Base-by-base conservation (phyloP, 768 basidiomycete genomes). In the Suillus discolor region DNA sequence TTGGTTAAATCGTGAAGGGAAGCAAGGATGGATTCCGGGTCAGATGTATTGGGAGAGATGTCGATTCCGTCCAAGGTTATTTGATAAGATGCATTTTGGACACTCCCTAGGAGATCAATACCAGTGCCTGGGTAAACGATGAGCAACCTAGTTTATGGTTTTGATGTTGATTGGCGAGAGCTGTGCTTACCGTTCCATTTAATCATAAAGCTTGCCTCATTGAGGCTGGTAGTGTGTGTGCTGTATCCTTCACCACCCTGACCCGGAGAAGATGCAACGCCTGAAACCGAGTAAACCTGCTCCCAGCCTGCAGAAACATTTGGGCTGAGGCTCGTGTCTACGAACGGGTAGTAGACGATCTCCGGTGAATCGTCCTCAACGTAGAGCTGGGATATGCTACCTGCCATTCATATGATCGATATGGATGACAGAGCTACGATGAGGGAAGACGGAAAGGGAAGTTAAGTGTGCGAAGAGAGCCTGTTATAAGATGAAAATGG, bases 311-410 rank as follows among this genome's bases (percentile, higher is more conserved):
- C 81, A 23, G 75, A 70, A 49, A 86, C 70, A 69, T 87, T 80
- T 1, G 84, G 75, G 60, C 81, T 74, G 47, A 83, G 78, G 64
- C 86, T 78, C 13, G 83, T 84, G 74, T 90, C 88, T 51, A 79
- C 71, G 66, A 87, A 84, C 28, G 92, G 91, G 65, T 74, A 80
- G 79, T 91, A 93, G 34, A 70, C 67, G 68, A 92, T 78, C 55
- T 80, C 71, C 5, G 91, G 91, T 51, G 91, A 91, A 62, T 87
- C 86, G 73, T 92, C 87, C 75, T 89, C 84, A 70, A 93, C 79
- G 65, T 75, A 68, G 76, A 91, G 79, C 65, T 81, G 72, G 41
- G 45, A 62, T 53, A 62, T 59, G 41, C 45, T 51, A 64, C 44
- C 49, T 67, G 77, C 75, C 77, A 76, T 76, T 68, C 75, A 78